Evolutionary conservation across 2,329 filamentous ascomycete genomes (phyloP).

Genomic region (Stachybotrys echinatus): DNA sequence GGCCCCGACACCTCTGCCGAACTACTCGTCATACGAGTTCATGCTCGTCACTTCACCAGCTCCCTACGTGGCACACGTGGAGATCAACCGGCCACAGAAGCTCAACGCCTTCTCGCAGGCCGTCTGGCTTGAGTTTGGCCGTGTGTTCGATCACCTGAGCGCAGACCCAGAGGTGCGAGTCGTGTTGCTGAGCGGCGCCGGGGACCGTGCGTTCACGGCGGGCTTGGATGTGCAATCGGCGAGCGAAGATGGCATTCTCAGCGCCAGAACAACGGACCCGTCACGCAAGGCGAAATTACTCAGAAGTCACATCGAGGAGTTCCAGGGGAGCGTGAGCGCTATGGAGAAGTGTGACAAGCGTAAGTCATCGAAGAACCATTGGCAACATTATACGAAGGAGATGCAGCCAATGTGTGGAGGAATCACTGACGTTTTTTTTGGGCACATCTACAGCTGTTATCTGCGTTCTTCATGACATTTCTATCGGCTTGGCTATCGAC

Average conservation of each 20-base stretch:
- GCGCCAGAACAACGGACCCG: slow-evolving; percentile 40
- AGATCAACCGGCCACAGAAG: slow-evolving; percentile 83
- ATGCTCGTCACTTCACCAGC: slow-evolving; percentile 70
- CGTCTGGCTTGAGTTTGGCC: slow-evolving; percentile 80
- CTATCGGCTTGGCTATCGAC: slow-evolving; percentile 74
- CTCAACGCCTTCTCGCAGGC: slow-evolving; percentile 80
- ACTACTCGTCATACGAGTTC: slow-evolving; percentile 51
- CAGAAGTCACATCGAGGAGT: slow-evolving; percentile 67
- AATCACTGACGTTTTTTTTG: slow-evolving; percentile 10
- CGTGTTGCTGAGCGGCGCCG: slow-evolving; percentile 75
- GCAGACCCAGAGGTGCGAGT: slow-evolving; percentile 66
- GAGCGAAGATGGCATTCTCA: slow-evolving; percentile 42
- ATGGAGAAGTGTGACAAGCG: slow-evolving; percentile 88
- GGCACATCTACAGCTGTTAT: slow-evolving; percentile 59
- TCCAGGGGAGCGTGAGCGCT: slow-evolving; percentile 71
- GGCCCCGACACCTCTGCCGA: slow-evolving; percentile 19
- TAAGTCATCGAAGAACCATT: too few relatives aligned
- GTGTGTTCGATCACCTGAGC: slow-evolving; percentile 68
- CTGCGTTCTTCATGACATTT: slow-evolving; percentile 71
- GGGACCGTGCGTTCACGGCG: slow-evolving; percentile 77
- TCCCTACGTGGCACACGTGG: slow-evolving; percentile 77
- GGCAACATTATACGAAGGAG: background rate
- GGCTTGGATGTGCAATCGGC: slow-evolving; percentile 80
- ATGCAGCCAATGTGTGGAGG: background rate
- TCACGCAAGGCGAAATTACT: slow-evolving; percentile 59